Conservation (phyloP, 1,284 basidiomycete genomes). For the Ganoderma resinaceum region DNA sequence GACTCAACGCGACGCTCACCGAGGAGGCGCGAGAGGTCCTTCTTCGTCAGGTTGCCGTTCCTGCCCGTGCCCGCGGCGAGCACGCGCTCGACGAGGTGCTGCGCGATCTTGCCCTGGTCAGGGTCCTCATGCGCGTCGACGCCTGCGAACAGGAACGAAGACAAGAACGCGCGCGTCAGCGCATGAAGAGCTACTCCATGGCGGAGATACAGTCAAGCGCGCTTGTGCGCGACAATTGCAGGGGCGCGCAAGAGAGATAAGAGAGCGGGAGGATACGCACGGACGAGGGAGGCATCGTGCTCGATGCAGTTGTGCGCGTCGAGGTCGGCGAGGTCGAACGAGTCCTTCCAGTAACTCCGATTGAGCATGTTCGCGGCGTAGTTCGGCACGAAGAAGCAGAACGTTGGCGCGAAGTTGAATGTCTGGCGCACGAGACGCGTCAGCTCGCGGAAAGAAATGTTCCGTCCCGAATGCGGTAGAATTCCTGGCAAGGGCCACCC, state of each 20-base stretch:
- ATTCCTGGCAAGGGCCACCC: slow-evolving; percentile 54
- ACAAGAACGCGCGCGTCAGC: neutral
- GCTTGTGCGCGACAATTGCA: neutral
- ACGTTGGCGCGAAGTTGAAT: slow-evolving; percentile 74
- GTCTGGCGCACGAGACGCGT: slow-evolving; percentile 52
- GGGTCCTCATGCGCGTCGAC: slow-evolving; percentile 18
- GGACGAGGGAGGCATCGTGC: slow-evolving; percentile 74
- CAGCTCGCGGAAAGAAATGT: slow-evolving; percentile 70
- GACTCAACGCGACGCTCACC: slow-evolving; percentile 67
- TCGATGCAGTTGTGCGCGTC: slow-evolving; percentile 79
- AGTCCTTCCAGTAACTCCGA: slow-evolving; percentile 60
- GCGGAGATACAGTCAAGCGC: neutral
- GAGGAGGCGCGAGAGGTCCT: slow-evolving; percentile 63
- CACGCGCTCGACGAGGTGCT: slow-evolving; percentile 59
- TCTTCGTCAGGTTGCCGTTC: slow-evolving; percentile 56
- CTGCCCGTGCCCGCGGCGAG: slow-evolving; percentile 64
- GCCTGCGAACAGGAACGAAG: slow-evolving; percentile 1
- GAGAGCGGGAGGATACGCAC: slow-evolving; percentile 42
- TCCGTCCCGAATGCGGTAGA: slow-evolving; percentile 66
- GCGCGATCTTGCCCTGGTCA: slow-evolving; percentile 24
- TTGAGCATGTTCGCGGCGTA: slow-evolving; percentile 63
- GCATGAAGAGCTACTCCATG: too few relatives aligned
- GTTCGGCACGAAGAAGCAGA: slow-evolving; percentile 68
- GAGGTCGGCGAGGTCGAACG: slow-evolving; percentile 68
- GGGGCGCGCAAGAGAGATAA: neutral